These are phyloP conservation scores for Annona cherimola DNA, from an alignment of 164 flowering plant species.

Conservation along the genomic window DNA sequence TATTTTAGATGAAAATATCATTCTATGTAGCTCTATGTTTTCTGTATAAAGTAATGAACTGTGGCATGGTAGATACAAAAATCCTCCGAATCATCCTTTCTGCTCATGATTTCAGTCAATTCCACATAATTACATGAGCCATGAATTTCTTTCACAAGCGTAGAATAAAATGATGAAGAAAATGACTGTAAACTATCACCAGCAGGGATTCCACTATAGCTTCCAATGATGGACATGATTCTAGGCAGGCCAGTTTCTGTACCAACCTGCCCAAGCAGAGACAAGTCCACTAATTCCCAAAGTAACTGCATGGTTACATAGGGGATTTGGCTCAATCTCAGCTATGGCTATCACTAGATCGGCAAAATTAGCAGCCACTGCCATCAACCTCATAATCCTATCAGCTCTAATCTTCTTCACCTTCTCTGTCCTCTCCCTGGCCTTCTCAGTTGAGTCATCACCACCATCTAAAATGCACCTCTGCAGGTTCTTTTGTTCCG, in stretches of 20 bases:
- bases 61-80: too few relatives aligned
- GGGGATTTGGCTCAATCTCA: conserved; percentile 87
- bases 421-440: conserved; percentile 21
- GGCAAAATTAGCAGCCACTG: conserved; percentile 77
- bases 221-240: not conserved
- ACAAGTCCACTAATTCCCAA: conserved; percentile 91
- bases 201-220: not conserved
- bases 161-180: not conserved
- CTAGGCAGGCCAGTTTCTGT: conserved; percentile 88
- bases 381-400: conserved; percentile 89
- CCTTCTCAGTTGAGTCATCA: conserved; percentile 15
- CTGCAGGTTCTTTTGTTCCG: conserved; percentile 32
- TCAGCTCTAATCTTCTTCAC: conserved; percentile 55
- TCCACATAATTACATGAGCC: not conserved
- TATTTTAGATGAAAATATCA: not conserved
- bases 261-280: conserved; percentile 99
- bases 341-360: conserved; percentile 84
- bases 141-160: not conserved
- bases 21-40: not conserved
- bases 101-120: conserved; percentile 1
- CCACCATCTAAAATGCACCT: not conserved
- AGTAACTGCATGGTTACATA: conserved; percentile 79
- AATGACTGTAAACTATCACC: not conserved
- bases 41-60: too few relatives aligned
- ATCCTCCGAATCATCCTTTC: not conserved